Evolutionary conservation across 2,329 filamentous ascomycete genomes (phyloP), one percentile per base, ranked within the genome.

Genomic region (Trichoderma citrinoviride): DNA sequence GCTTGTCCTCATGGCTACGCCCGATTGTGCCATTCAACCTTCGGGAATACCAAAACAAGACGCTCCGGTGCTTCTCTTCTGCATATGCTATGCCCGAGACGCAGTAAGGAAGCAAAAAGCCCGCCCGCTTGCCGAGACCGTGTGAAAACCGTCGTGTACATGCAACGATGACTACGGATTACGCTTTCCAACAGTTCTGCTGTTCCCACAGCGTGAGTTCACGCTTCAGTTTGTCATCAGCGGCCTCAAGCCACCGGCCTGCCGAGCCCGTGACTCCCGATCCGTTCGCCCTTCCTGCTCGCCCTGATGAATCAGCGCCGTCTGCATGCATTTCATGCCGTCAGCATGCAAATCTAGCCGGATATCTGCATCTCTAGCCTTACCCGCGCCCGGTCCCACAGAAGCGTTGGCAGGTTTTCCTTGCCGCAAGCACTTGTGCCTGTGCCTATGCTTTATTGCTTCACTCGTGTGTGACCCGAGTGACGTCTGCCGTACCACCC

Each of bases 281-380:
- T 5, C 33, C 33, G 33, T 33, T 37, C 3, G 33, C 3, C 2
- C 10, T 12, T 37, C 10, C 7, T 8, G 33, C 19, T 10, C 41
- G n/a, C 29, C 15, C 55, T 15, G 41, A 58, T 58, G n/a, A 60
- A 40, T 49, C 56, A 37, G 56, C 56, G 19, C 23, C 27, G 14
- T 14, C 10, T 25, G 43, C 44, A 57, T 17, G 41, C 41, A 23
- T 10, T 57, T 37, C 33, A 41, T 52, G 57, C 47, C 57, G 47
- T 61, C 57, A 61, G 57, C 57, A 61, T 61, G 57, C 37, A 52
- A 61, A 61, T 61, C 23, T 52, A 19, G 29, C 44, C 47, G 47
- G 46, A 33, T 61, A 43, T 61, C 46, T 37, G 46, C 46, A 41
- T 61, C 12, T 52, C 47, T 52, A 61, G 57, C 57, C 57, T 61